Evolutionary conservation across 2,329 filamentous ascomycete genomes (phyloP).

Genomic region (Thelonectria blattea): DNA sequence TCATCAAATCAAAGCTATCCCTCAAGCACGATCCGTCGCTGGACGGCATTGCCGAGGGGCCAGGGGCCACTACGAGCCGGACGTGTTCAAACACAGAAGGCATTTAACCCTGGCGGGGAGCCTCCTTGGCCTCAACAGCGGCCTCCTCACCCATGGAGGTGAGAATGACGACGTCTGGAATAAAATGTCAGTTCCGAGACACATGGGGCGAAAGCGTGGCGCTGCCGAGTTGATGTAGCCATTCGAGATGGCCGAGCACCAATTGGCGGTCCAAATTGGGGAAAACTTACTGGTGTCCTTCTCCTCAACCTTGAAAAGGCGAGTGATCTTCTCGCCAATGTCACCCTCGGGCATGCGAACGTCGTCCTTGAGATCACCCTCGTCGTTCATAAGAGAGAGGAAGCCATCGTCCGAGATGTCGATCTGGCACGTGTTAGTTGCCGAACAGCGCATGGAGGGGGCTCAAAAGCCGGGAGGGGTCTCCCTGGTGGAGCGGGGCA

Average conservation of each 20-base stretch:
- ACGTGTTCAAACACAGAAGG: conserved; percentile 27
- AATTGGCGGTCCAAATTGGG: neutral
- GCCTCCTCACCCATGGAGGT: conserved; percentile 96
- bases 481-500: conserved; percentile 32
- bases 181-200: conserved; percentile 18
- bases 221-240: neutral
- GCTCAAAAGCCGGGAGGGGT: conserved; percentile 22
- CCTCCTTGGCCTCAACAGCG: conserved; percentile 94
- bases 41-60: conserved; percentile 34
- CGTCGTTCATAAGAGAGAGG: conserved; percentile 90
- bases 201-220: neutral
- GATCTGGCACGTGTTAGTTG: conserved; percentile 61
- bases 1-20: conserved; percentile 43
- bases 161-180: conserved; percentile 86
- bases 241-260: neutral
- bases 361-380: conserved; percentile 90
- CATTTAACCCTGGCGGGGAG: conserved; percentile 56
- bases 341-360: conserved; percentile 93
- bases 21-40: conserved; percentile 32
- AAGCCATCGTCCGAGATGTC: conserved; percentile 93
- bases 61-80: conserved; percentile 36
- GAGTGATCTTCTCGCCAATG: conserved; percentile 82
- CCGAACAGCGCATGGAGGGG: conserved; percentile 11
- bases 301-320: conserved; percentile 80
- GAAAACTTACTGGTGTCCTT: conserved; percentile 87